Base-by-base conservation (phyloP, 805 yeast species). In the Candida khao-thaluensis region DNA sequence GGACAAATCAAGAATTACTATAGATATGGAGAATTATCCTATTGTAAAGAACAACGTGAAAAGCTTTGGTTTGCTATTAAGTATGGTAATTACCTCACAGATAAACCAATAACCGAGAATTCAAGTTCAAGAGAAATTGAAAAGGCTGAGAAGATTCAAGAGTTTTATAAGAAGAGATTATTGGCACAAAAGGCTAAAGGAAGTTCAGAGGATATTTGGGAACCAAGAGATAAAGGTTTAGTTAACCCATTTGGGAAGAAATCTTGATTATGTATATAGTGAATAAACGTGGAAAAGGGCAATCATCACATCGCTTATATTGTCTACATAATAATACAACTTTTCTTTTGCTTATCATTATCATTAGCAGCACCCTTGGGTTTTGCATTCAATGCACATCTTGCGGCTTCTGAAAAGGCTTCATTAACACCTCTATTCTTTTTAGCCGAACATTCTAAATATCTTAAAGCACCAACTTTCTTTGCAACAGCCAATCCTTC, bases 351-450 rank as follows among this genome's bases (percentile, higher is more conserved):
- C 16, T 62, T 64, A 46, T 65, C 71, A 38, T 71, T 74, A 40
- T 72, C 75, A 45, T 68, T 66, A 17, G 47, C 48, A 30, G 47
- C 48, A 39, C 90, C 91, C 65, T 81, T 86, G 36, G 95, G 85
- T 56, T 79, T 86, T 10, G 95, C 95, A 46, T 85, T 82, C 50
- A 91, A 72, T 2, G 97, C 98, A 56, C 95, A 90, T 60, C 99
- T 81, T 6, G 98, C 96, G 30, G 98, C 99, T 66, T 93, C 99
- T 0, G 97, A 89, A 60, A 93, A 93, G 7, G 97, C 98, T 67
- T 93, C 99, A 57, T 95, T 93, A n/a, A 93, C 99, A 49, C 99
- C 99, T 56, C 95, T 79, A 63, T 90, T 91, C 60, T 84, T 82
- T 71, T 90, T 93, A 5, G 99, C 98, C 18, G 96, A 86, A 66